Evolutionary conservation across 371 early-diverging fungal species (phyloP).

Genomic region (Mortierella sp.): DNA sequence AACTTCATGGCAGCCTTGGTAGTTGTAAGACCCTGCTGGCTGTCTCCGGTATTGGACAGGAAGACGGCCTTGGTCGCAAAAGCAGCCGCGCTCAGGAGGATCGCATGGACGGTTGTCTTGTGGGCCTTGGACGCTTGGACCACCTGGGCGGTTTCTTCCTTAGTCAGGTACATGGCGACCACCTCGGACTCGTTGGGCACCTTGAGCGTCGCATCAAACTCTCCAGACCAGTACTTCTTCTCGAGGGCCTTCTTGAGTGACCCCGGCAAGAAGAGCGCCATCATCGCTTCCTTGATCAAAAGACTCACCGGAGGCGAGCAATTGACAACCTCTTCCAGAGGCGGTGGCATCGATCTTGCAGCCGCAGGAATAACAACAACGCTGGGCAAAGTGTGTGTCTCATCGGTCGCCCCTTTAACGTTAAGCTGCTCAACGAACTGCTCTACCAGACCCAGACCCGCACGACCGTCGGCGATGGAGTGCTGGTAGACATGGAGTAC

Average conservation of each 20-base stretch:
- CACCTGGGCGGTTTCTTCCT: constrained; percentile 32
- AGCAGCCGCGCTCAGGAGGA: constrained; percentile 35
- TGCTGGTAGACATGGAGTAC: constrained; percentile 37
- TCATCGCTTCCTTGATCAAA: constrained; percentile 27
- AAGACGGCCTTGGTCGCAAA: constrained; percentile 45
- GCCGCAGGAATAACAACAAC: constrained; percentile 17
- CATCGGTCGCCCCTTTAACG: background rate
- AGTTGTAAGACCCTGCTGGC: constrained; percentile 10
- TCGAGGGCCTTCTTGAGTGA: constrained; percentile 31
- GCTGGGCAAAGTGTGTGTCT: constrained; percentile 3
- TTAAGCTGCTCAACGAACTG: constrained; percentile 40
- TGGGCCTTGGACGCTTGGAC: constrained; percentile 30
- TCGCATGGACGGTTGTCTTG: constrained; percentile 32
- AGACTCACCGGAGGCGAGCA: constrained; percentile 16
- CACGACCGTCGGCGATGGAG: constrained; percentile 45
- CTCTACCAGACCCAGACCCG: constrained; percentile 27
- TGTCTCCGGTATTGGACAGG: constrained; percentile 24
- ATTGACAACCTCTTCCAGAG: constrained; percentile 21
- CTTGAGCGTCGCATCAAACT: constrained; percentile 25
- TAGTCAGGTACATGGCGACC: constrained; percentile 14
- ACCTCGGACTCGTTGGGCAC: constrained; percentile 25
- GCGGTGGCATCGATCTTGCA: constrained; percentile 10
- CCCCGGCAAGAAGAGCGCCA: constrained; percentile 23
- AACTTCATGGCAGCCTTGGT: constrained; percentile 28
- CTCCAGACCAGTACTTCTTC: constrained; percentile 47